Evolutionary conservation across 2,329 filamentous ascomycete genomes (phyloP), one percentile per base, ranked within the genome.

Genomic region (Paraphaeosphaeria minitans): DNA sequence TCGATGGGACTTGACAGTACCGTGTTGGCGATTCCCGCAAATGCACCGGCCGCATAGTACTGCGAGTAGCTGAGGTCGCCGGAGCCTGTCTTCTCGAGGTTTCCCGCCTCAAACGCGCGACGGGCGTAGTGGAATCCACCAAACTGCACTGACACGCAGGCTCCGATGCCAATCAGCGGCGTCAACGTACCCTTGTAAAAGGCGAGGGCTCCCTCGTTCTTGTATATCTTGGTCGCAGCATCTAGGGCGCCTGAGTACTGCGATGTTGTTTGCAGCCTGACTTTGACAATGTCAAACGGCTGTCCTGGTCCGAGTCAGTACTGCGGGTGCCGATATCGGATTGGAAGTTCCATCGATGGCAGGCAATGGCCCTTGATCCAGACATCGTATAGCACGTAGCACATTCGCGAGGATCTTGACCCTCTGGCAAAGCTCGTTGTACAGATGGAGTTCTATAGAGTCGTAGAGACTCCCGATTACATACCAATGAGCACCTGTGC

Each of bases 111-210:
- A 75, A 99, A 88, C 71, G 86, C 89, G 59, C 95, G 91, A 60
- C 92, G 91, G 9, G 94, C 93, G 73, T 90, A 89, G 83, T 97
- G 93, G 84, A 98, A 99, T 70, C 91, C 95, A 63, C 93, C 95
- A 78, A 99, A 99, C 82, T 99, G 95, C 70, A 99, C 90, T n/a
- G 93, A 97, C 47, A 88, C 93, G 77, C 95, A 99, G 67, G 95
- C 95, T 68, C 95, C 95, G 74, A 99, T 98, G 66, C 95, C 95
- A 57, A 99, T 86, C 56, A 99, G 84, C 0, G 95, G 95, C 5
- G 95, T 98, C 57, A 99, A 83, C 0, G 95, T 98, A 71, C 95
- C 95, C 67, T 99, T 99, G 87, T 99, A 99, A 83, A 99, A 99
- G 57, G 95, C 95, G 13, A 91, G 80, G 2, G 93, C 84, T 1